These are phyloP conservation scores for Amphibolis antarctica DNA, from an alignment of 106 monocot species.

Conservation along the genomic window DNA sequence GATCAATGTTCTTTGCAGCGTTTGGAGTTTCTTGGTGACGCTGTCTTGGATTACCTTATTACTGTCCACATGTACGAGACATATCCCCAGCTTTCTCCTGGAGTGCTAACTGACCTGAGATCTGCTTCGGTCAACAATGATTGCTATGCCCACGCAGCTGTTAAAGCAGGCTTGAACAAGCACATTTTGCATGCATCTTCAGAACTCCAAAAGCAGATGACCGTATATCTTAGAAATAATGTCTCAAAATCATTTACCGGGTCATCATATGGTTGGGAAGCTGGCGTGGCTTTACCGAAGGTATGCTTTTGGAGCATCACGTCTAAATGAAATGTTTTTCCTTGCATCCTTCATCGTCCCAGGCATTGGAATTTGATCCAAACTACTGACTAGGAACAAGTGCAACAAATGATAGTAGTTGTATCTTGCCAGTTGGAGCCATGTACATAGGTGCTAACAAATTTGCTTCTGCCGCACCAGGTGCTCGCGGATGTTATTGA, in stretches of 20 bases:
- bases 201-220: constrained; percentile 41
- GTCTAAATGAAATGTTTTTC: not conserved
- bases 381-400: no score
- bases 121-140: constrained; percentile 59
- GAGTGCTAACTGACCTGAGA: constrained; percentile 44
- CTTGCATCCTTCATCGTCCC: not conserved
- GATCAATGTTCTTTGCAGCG: constrained; percentile 17
- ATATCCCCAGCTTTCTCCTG: constrained; percentile 43
- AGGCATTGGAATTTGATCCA: not conserved
- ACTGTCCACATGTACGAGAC: constrained; percentile 29
- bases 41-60: constrained; percentile 45
- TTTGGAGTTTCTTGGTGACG: constrained; percentile 66
- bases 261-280: constrained; percentile 65
- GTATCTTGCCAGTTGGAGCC: not conserved
- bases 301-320: constrained; percentile 10
- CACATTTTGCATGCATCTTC: constrained; percentile 56
- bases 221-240: constrained; percentile 26
- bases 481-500: constrained; percentile 64
- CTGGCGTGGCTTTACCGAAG: constrained; percentile 56
- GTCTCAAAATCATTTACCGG: constrained; percentile 31
- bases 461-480: constrained; percentile 14
- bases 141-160: constrained; percentile 66
- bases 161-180: constrained; percentile 50
- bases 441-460: not conserved
- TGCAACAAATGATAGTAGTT: no score